A percentile compares a stretch with the other conserved stretches of the same genome.
Evolutionary conservation across 495 filamentous ascomycete species (phyloP).

Genomic region (Chaetomium tenue): DNA sequence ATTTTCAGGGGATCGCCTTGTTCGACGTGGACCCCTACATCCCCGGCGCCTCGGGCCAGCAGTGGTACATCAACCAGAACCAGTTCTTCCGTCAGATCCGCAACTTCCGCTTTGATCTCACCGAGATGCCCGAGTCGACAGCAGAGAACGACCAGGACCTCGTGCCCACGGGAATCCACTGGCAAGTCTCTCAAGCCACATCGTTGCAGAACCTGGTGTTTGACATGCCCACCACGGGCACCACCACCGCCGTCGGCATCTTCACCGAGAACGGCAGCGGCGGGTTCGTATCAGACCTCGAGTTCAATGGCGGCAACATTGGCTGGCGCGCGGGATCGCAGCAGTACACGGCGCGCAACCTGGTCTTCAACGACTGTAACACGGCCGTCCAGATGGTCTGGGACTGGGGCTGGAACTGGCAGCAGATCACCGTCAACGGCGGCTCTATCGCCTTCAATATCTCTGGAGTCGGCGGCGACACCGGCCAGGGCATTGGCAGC

Average conservation of each 20-base stretch:
- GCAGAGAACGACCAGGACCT: constrained; percentile 40
- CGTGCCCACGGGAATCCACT: constrained; percentile 69
- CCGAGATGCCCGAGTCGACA: constrained; percentile 47
- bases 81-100: constrained; percentile 94
- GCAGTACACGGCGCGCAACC: constrained; percentile 30
- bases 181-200: constrained; percentile 87
- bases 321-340: constrained; percentile 69
- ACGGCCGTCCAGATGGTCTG: constrained; percentile 82
- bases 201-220: constrained; percentile 70
- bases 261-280: constrained; percentile 91
- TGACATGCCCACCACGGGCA: constrained; percentile 1
- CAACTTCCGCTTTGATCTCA: constrained; percentile 85
- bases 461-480: constrained; percentile 39
- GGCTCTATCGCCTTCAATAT: constrained; percentile 29
- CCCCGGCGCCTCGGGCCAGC: no score
- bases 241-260: constrained; percentile 73
- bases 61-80: constrained; percentile 69
- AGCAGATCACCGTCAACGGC: constrained; percentile 28
- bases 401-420: constrained; percentile 60
- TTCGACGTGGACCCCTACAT: no score
- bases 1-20: no score
- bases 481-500: constrained; percentile 62
- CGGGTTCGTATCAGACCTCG: constrained; percentile 75
- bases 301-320: constrained; percentile 75
- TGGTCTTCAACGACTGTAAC: constrained; percentile 74